phyloP scores from a whole-genome alignment of 441 rosid genomes.

The Capsella rubella region DNA sequence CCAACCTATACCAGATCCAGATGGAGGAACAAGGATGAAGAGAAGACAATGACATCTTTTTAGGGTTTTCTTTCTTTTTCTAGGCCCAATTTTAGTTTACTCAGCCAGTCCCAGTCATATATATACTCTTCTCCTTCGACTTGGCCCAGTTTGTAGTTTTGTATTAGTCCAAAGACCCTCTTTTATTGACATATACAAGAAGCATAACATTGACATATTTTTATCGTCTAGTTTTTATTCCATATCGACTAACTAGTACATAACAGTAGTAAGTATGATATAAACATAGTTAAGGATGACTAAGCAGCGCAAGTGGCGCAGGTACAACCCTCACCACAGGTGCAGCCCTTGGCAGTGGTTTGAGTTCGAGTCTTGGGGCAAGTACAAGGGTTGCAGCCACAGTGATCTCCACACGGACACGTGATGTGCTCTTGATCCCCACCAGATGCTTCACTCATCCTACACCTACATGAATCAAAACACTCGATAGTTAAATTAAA shows the following conservation, averaged over 20 bases:
- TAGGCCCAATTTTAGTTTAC: too few relatives aligned
- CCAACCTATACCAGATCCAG: too few relatives aligned
- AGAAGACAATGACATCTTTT: too few relatives aligned
- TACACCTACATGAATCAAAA: constrained; percentile 44
- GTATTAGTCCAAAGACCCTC: too few relatives aligned
- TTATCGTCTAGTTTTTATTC: constrained; percentile 22
- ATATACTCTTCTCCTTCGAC: too few relatives aligned
- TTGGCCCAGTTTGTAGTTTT: too few relatives aligned
- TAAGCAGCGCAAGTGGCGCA: constrained; percentile 55
- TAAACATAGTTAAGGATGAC: constrained; percentile 6
- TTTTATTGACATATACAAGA: too few relatives aligned
- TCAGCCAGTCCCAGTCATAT: too few relatives aligned
- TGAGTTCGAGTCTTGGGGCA: constrained; percentile 42
- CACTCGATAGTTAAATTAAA: background rate
- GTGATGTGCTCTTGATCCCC: constrained; percentile 44
- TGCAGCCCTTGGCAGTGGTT: constrained; percentile 50
- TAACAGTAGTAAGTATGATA: constrained; percentile 3
- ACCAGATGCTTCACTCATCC: constrained; percentile 27
- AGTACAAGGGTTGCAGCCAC: constrained; percentile 74
- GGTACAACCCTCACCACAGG: constrained; percentile 58
- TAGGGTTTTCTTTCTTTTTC: too few relatives aligned
- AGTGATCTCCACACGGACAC: constrained; percentile 69
- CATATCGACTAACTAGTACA: background rate
- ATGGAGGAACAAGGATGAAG: too few relatives aligned
- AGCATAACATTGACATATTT: background rate